These are phyloP conservation scores for Starmerella khaoyaiensis DNA, from an alignment of 805 yeast genomes.

Conservation along the genomic window DNA sequence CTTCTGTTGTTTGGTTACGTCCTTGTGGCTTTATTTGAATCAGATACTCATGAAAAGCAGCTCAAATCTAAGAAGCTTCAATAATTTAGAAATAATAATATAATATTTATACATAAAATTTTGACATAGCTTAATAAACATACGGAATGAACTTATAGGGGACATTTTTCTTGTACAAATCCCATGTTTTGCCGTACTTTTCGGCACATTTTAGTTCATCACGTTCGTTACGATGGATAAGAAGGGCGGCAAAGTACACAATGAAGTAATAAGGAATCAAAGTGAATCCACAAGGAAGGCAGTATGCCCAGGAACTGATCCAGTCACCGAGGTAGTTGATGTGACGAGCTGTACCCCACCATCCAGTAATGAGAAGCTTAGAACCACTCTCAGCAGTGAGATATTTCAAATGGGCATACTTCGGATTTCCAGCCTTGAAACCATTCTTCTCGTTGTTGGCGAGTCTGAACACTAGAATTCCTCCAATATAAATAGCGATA, in stretches of 20 bases:
- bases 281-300: conserved; percentile 71
- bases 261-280: conserved; percentile 83
- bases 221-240: conserved; percentile 77
- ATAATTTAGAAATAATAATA: background rate
- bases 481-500: conserved; percentile 39
- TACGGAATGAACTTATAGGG: conserved; percentile 88
- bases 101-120: background rate
- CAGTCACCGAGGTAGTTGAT: conserved; percentile 94
- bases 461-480: conserved; percentile 71
- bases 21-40: conserved; percentile 58
- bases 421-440: conserved; percentile 66
- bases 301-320: conserved; percentile 84
- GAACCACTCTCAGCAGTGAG: conserved; percentile 69
- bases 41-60: conserved; percentile 19
- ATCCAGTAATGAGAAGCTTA: conserved; percentile 71
- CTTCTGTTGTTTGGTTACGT: conserved; percentile 55
- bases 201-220: conserved; percentile 83
- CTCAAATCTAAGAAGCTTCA: conserved; percentile 13
- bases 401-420: conserved; percentile 46
- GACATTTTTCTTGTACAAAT: conserved; percentile 61
- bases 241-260: conserved; percentile 63
- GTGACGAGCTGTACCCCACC: conserved; percentile 94
- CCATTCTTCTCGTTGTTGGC: conserved; percentile 75
- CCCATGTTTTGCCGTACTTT: conserved; percentile 83
- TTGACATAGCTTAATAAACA: conserved; percentile 40